Base-by-base conservation (phyloP, 176 grass and related monocot genomes). In the Aegilops tauschii region DNA sequence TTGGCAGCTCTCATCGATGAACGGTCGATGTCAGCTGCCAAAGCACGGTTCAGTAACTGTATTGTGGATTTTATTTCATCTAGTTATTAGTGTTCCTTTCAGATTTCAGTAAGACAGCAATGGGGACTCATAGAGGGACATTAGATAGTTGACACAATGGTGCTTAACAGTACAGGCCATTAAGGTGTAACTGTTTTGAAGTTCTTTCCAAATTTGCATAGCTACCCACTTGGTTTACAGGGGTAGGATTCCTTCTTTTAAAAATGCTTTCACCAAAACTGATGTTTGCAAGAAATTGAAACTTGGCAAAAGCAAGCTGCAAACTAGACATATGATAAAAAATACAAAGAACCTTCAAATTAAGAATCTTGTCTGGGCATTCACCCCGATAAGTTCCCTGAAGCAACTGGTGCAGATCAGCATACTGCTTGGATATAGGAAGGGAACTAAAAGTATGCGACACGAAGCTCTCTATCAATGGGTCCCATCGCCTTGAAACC, bases 361-460 rank as follows among this genome's bases (percentile, higher is more conserved):
- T 76, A 80, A 35, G 71, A 84, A 67, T 78, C 16, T 65, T 89
- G 12, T 79, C 62, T 78, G 61, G 71, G 68, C 44, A 82, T 72
- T 83, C 39, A 56, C 75, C 54, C 30, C 54, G 85, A 81, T 36
- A 50, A 85, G 83, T 76, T 28, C 78, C 86, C 71, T 87, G 89
- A 82, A 94, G 72, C 37, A 93, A 82, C 32, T 87, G 77, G 72
- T 87, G 88, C 44, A 95, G 86, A 86, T 87, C 86, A 87, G 78
- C 87, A 27, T 92, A 95, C 68, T 95, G 84, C 79, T 95, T 91
- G 75, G 93, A 94, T 74, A 92, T 84, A 81, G 93, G 87, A 94
- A 89, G 14, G 63, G 65, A 92, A 94, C 84, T 88, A 90, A 91
- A 98, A 80, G 23, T 28, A 52, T 88, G 80, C 28, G 86, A 89